Evolutionary conservation across 2,329 filamentous ascomycete genomes (phyloP), one percentile per base, ranked within the genome.

Genomic region (Ascocoryne sarcoides): DNA sequence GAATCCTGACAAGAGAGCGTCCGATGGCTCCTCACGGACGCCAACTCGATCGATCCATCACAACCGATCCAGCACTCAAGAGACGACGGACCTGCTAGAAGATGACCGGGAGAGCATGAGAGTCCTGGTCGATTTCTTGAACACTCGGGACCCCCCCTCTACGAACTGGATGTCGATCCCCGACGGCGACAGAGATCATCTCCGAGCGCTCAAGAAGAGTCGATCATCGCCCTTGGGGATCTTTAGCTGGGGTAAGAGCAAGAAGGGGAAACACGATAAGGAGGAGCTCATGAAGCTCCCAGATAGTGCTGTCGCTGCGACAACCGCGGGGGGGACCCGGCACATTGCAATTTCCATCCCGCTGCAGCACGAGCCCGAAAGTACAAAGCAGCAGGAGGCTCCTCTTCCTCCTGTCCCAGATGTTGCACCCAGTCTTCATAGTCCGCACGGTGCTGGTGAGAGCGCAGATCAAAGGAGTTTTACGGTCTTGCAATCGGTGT

Each of bases 301-400:
- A 7, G 73, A 79, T 52, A 69, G 69, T 17, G 73, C 73, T 10
- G 63, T 79, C 10, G 69, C 71, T 3, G 69, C 71, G 5, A 69
- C 60, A 26, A 78, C 73, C 0, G 69, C 58, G 5, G 67, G 62
- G 2, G 75, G 75, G 1, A 64, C 74, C 51, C 65, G 71, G 4
- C 70, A 79, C 49, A 77, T 79, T 47, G 72, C 74, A 43, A 79
- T 79, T 37, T 76, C 74, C 0, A 76, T 79, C 32, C 75, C 75
- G 1, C 44, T 69, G 10, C 66, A 74, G 47, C 61, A 72, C 42
- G 67, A 65, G 4, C 65, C 71, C 61, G 17, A 31, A 28, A n/a
- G n/a, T 18, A 36, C 29, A 35, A 37, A 2, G 47, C 53, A 4
- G n/a, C 7, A 18, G 15, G n/a, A 12, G 18, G 12, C 14, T n/a